These are phyloP conservation scores for Pyrus communis DNA, from an alignment of 306 rosid genomes.

Conservation along the genomic window DNA sequence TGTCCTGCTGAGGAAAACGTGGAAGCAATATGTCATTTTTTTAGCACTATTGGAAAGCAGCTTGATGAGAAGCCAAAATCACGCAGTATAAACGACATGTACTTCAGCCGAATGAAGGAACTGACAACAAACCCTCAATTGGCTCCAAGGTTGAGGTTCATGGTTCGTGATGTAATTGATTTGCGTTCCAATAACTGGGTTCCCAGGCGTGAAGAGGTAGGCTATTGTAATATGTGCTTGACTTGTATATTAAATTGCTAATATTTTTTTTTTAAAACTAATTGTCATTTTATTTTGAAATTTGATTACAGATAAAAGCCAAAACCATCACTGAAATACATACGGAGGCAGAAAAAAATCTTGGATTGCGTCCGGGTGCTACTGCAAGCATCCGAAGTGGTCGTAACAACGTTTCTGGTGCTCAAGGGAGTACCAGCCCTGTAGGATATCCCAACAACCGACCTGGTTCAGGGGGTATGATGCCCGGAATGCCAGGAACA, in stretches of 20 bases:
- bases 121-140: slow-evolving; percentile 61
- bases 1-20: slow-evolving; percentile 98
- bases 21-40: slow-evolving; percentile 95
- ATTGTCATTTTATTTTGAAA: neutral
- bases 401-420: slow-evolving; percentile 49
- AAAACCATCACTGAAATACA: slow-evolving; percentile 94
- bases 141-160: slow-evolving; percentile 75
- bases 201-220: slow-evolving; percentile 98
- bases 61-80: slow-evolving; percentile 78
- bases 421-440: slow-evolving; percentile 51
- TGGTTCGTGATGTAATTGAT: slow-evolving; percentile 82
- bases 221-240: neutral
- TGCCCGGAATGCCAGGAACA: slow-evolving; percentile 98
- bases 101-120: slow-evolving; percentile 71
- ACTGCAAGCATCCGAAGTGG: slow-evolving; percentile 71
- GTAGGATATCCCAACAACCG: slow-evolving; percentile 65
- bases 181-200: slow-evolving; percentile 83
- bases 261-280: neutral
- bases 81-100: slow-evolving; percentile 66
- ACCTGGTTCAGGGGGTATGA: slow-evolving; percentile 87
- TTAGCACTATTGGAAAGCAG: slow-evolving; percentile 93
- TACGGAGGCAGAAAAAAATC: slow-evolving; percentile 88
- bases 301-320: slow-evolving; percentile 61
- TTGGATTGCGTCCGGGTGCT: slow-evolving; percentile 97
- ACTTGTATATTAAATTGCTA: neutral